phyloP scores from a whole-genome alignment of 2,329 filamentous ascomycete species.

The Diplocarpon mali region DNA sequence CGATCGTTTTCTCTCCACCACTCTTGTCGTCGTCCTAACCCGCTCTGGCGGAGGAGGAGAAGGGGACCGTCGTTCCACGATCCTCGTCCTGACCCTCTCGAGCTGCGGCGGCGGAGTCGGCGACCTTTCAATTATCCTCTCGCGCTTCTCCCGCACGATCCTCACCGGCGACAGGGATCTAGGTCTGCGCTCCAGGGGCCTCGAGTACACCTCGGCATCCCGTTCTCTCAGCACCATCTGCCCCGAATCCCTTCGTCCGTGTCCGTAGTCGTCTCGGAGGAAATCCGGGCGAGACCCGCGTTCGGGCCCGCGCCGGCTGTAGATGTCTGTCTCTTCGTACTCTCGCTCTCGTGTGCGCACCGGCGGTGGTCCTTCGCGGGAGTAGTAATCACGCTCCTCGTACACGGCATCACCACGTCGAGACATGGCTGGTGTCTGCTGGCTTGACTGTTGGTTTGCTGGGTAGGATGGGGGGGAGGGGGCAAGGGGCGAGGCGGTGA shows the following conservation, averaged over 20 bases:
- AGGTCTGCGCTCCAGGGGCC: slow-evolving; percentile 22
- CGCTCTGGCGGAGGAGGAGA: slow-evolving; percentile 8
- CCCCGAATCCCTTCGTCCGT: slow-evolving; percentile 18
- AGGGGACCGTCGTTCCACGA: slow-evolving; percentile 15
- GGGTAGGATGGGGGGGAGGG: too few relatives aligned
- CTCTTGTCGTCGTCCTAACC: slow-evolving; percentile 13
- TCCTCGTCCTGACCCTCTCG: slow-evolving; percentile 15
- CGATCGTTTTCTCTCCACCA: slow-evolving; percentile 19
- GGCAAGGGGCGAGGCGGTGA: not conserved
- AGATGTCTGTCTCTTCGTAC: slow-evolving; percentile 23
- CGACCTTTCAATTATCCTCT: slow-evolving; percentile 22
- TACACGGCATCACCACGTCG: slow-evolving; percentile 10
- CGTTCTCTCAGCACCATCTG: slow-evolving; percentile 24
- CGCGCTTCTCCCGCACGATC: slow-evolving; percentile 11
- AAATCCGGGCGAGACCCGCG: slow-evolving; percentile 23
- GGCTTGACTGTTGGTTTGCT: not conserved
- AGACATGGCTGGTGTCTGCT: slow-evolving; percentile 6
- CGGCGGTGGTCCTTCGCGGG: slow-evolving; percentile 15
- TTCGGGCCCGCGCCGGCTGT: slow-evolving; percentile 18
- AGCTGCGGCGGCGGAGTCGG: slow-evolving; percentile 10
- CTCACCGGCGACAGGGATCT: slow-evolving; percentile 24
- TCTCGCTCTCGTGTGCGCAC: slow-evolving; percentile 22
- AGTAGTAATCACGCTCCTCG: slow-evolving; percentile 23
- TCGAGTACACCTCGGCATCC: slow-evolving; percentile 19
- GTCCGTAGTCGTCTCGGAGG: slow-evolving; percentile 23